Percentiles rank a stretch among this genome's conserved stretches.
Evolutionary conservation across 2,329 filamentous ascomycete species (phyloP).

Genomic region (Dothistroma septosporum): DNA sequence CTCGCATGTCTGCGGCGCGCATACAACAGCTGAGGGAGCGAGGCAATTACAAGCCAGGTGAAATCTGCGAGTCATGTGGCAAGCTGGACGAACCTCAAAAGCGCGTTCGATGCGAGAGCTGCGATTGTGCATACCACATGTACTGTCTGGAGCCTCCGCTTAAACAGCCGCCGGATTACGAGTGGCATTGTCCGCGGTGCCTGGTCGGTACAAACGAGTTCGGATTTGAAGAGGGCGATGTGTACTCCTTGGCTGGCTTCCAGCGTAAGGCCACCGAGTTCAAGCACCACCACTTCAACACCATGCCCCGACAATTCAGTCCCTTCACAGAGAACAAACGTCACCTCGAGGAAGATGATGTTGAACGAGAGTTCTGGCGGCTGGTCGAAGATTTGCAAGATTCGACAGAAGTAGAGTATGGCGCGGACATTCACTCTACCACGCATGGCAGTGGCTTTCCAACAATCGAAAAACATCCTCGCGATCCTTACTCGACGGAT

Average conservation of each 20-base stretch:
- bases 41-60: conserved; percentile 54
- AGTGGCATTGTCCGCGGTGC: conserved; percentile 95
- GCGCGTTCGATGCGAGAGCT: conserved; percentile 82
- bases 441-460: conserved; percentile 97
- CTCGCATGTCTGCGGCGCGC: conserved; percentile 73
- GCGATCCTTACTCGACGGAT: conserved; percentile 80
- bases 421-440: conserved; percentile 95
- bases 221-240: conserved; percentile 91
- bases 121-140: conserved; percentile 83
- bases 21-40: conserved; percentile 55
- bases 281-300: conserved; percentile 89
- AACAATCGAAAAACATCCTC: conserved; percentile 84
- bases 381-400: conserved; percentile 91
- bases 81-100: conserved; percentile 68
- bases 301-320: conserved; percentile 57
- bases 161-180: conserved; percentile 71
- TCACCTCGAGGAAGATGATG: conserved; percentile 87
- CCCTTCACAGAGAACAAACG: conserved; percentile 74
- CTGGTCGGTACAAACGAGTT: conserved; percentile 95
- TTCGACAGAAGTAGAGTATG: conserved; percentile 96
- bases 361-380: conserved; percentile 95
- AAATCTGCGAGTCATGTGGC: conserved; percentile 79
- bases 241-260: conserved; percentile 93
- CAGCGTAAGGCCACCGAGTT: conserved; percentile 94
- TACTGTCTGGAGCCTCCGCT: conserved; percentile 84